Evolutionary conservation across 2,329 filamentous ascomycete genomes (phyloP).

Genomic region (Neonectria coccinea): DNA sequence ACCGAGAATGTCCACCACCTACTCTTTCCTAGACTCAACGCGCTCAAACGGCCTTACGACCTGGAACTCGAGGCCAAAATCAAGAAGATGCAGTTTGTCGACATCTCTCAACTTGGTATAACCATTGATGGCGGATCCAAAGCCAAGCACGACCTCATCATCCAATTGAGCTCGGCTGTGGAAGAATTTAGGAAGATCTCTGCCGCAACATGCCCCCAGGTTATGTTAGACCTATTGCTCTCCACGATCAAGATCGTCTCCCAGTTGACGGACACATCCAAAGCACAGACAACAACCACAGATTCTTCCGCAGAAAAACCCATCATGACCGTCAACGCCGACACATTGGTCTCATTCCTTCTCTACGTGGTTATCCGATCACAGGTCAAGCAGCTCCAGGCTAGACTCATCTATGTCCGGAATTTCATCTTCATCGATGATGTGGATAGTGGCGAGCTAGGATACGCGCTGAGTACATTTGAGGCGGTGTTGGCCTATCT

Average conservation of each 20-base stretch:
- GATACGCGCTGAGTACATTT: conserved; percentile 94
- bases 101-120: conserved; percentile 94
- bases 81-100: conserved; percentile 91
- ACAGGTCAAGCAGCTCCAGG: conserved; percentile 87
- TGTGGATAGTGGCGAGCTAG: conserved; percentile 94
- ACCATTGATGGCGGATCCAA: conserved; percentile 80
- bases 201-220: conserved; percentile 81
- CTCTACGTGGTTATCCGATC: conserved; percentile 93
- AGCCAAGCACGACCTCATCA: conserved; percentile 84
- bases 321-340: conserved; percentile 78
- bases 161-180: conserved; percentile 81
- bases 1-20: conserved; percentile 92
- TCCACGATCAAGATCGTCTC: conserved; percentile 88
- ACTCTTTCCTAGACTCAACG: conserved; percentile 84
- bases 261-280: conserved; percentile 67
- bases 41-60: conserved; percentile 84
- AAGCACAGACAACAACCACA: conserved; percentile 50
- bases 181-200: conserved; percentile 91
- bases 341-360: conserved; percentile 91
- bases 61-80: conserved; percentile 90
- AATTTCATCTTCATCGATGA: conserved; percentile 99
- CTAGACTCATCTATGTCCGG: conserved; percentile 91
- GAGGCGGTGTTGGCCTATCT: conserved; percentile 94
- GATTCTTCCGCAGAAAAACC: conserved; percentile 62
- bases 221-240: conserved; percentile 86